Evolutionary conservation across 2,329 filamentous ascomycete species (phyloP).

Genomic region (Colletotrichum limetticola): DNA sequence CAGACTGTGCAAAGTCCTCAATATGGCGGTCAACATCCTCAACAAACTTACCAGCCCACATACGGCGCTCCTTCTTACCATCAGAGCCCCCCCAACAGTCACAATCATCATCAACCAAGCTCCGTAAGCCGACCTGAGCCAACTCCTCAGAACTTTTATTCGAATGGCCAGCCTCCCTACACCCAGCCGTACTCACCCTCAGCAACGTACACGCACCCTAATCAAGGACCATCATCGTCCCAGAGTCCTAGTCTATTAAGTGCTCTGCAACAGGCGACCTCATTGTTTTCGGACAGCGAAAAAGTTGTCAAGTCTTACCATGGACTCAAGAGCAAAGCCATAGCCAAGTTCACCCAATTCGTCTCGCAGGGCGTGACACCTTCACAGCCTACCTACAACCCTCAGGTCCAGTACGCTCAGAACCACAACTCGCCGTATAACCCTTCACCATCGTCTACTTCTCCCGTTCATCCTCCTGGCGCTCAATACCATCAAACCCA

Average conservation of each 20-base stretch:
- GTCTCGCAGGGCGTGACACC: background rate
- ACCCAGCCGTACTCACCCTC: background rate
- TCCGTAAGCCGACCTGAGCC: background rate
- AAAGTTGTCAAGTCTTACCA: slow-evolving; percentile 11
- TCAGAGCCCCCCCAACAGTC: background rate
- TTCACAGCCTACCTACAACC: background rate
- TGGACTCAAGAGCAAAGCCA: background rate
- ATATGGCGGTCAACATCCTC: background rate
- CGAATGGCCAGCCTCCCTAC: background rate
- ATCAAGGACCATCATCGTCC: background rate
- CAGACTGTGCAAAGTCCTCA: background rate
- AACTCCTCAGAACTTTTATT: background rate
- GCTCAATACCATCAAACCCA: no score
- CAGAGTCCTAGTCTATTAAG: background rate
- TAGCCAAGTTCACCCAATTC: background rate
- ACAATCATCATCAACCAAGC: background rate
- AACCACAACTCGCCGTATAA: background rate
- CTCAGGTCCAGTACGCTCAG: background rate
- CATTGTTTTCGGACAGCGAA: background rate
- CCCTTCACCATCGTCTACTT: background rate
- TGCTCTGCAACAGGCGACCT: background rate
- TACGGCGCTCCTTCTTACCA: background rate
- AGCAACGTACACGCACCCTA: background rate
- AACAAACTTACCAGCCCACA: background rate
- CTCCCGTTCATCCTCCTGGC: background rate